Evolutionary conservation across 495 filamentous ascomycete genomes (phyloP), one percentile per base, ranked within the genome.

Genomic region (Ramalina intermedia): DNA sequence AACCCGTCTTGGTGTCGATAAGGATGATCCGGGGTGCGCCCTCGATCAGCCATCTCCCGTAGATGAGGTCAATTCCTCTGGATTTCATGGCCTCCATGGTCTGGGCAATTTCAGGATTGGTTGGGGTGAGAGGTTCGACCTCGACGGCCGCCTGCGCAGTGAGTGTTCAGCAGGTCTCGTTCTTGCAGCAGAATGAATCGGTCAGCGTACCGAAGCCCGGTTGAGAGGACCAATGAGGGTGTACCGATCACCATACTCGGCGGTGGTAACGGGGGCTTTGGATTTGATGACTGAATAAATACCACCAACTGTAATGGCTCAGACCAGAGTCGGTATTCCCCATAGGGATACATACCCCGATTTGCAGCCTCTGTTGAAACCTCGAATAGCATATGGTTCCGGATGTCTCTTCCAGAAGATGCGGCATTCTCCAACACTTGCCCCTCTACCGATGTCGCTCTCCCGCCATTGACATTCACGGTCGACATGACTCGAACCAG

Each of bases 241-340:
- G 68, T 98, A 98, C 49, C 87, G 79, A 48, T 95, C 86, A 58
- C 91, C 93, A 90, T 96, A 98, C 65, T 98, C 91, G 16, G 87
- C 87, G 0, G 91, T 94, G 24, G 91, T 98, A 43, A 98, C 90
- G 8, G 91, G 89, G 17, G 91, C 90, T 65, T 98, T 98, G 46
- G 91, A 98, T 69, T 98, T 98, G 61, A 98, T 79, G 46, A 98
- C 91, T 13, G 90, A 96, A 70, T 98, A 98, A 68, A 98, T 98
- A 53, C 91, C 91, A 60, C 91, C 91, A 49, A 98, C 91, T 90
- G 18, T 6, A 24, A 18, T 29, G 26, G 18, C 16, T 61, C 35
- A 61, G 47, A 33, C 23, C 33, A 11, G 3, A 5, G 24, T 43
- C 27, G 29, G 39, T 38, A 18, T n/a, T 11, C 17, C 18, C 6